phyloP scores from a whole-genome alignment of 306 rosid genomes.

The Pachyrhizus erosus region DNA sequence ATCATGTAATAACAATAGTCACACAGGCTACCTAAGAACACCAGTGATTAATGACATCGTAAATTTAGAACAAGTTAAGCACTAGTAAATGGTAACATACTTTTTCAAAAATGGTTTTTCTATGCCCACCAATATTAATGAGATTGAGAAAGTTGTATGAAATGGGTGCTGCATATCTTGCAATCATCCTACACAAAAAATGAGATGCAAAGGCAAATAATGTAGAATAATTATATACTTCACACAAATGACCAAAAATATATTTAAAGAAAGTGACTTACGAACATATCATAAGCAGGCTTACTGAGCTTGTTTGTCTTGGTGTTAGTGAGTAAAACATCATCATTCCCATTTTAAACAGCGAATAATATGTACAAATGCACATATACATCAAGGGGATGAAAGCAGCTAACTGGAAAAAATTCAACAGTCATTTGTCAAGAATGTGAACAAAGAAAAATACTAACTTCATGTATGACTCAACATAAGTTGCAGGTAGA shows the following conservation, averaged over 20 bases:
- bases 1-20: not conserved
- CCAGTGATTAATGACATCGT: slow-evolving; percentile 10
- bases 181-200: slow-evolving; percentile 75
- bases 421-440: slow-evolving; percentile 29
- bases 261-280: slow-evolving; percentile 48
- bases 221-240: slow-evolving; percentile 8
- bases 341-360: slow-evolving; percentile 90
- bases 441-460: not conserved
- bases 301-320: slow-evolving; percentile 94
- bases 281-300: slow-evolving; percentile 98
- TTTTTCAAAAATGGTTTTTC: slow-evolving; percentile 75
- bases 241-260: slow-evolving; percentile 6
- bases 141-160: slow-evolving; percentile 97
- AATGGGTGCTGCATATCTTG: slow-evolving; percentile 95
- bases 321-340: slow-evolving; percentile 94
- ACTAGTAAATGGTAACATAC: slow-evolving; percentile 48
- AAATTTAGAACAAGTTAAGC: slow-evolving; percentile 25
- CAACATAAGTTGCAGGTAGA: not conserved
- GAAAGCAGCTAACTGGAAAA: slow-evolving; percentile 79
- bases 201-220: slow-evolving; percentile 15
- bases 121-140: slow-evolving; percentile 65
- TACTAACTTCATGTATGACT: not conserved
- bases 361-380: slow-evolving; percentile 89
- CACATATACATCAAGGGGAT: slow-evolving; percentile 98
- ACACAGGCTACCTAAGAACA: too few species aligned